Evolutionary conservation across 805 yeast genomes (phyloP), one percentile per base, ranked within the genome.

Genomic region (Kuraishia borneana): DNA sequence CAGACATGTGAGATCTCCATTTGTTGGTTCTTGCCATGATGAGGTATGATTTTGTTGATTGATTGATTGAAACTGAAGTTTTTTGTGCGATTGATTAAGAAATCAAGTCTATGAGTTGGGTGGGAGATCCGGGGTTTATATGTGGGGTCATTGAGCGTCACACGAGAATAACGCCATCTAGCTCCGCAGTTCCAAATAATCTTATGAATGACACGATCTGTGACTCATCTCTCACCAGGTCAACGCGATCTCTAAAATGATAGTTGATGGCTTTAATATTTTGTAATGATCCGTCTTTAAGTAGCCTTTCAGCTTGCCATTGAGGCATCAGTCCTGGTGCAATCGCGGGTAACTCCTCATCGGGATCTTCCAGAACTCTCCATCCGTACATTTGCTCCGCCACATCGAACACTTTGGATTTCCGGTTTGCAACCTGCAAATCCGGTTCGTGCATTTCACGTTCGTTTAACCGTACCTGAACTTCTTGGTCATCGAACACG

Each of bases 21-120:
- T 79, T 81, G 56, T 72, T 70, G 31, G 89, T 81, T 76, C 85
- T 78, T 36, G 87, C 68, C 92, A 81, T 80, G 21, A 13, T 30
- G 32, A 14, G 10, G 21, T 17, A 12, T 13, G 22, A 4, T n/a
- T 30, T 14, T 20, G 23, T 21, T 25, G 28, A 7, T 25, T 10
- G 6, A 12, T 10, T 25, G 13, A 10, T 10, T 10, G 16, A 25
- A 13, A 25, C 6, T 7, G 6, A 10, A 25, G 28, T 7, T 21
- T 10, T 21, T 21, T 21, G 23, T 10, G 10, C 10, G 10, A 21
- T 21, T 10, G 10, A 21, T n/a, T 17, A 26, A 10, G 14, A 26
- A 26, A 26, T 26, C 9, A 17, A 18, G 9, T 14, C 14, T 9
- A 18, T 14, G 9, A 26, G 13, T 4, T 18, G 17, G 5, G 14